Percentiles rank a stretch among this genome's conserved stretches.
phyloP scores from a whole-genome alignment of 2,329 filamentous ascomycete species.

The Alternaria arborescens region DNA sequence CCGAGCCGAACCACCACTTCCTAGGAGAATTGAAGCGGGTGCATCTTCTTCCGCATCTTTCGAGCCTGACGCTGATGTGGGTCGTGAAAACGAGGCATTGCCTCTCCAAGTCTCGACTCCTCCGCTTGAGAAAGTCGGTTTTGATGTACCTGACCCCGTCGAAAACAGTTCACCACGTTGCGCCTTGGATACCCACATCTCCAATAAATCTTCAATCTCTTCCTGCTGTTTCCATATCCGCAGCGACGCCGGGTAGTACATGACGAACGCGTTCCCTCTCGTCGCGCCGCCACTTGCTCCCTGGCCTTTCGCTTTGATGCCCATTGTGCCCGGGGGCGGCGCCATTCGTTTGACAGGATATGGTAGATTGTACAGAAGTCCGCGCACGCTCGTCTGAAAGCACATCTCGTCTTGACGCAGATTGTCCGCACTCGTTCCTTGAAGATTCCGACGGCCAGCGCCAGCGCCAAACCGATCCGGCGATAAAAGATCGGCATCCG shows the following conservation, averaged over 20 bases:
- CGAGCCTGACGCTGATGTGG: slow-evolving; percentile 14
- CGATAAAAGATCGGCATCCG: slow-evolving; percentile 85
- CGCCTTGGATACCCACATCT: slow-evolving; percentile 71
- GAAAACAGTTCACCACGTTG: slow-evolving; percentile 52
- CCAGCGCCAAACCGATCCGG: slow-evolving; percentile 74
- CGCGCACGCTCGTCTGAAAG: slow-evolving; percentile 89
- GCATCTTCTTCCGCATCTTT: slow-evolving; percentile 23
- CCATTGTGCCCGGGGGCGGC: slow-evolving; percentile 50
- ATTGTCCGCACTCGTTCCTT: slow-evolving; percentile 69
- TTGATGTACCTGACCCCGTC: slow-evolving; percentile 37
- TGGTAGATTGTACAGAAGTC: slow-evolving; percentile 84
- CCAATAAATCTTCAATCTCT: slow-evolving; percentile 78
- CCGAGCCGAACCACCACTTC: slow-evolving; percentile 70
- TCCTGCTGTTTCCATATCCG: slow-evolving; percentile 86
- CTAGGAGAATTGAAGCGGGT: slow-evolving; percentile 55
- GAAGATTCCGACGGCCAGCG: slow-evolving; percentile 56
- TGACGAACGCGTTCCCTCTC: slow-evolving; percentile 75
- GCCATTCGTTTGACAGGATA: slow-evolving; percentile 76
- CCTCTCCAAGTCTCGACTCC: slow-evolving; percentile 52
- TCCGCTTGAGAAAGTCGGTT: slow-evolving; percentile 39
- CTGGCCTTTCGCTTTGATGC: slow-evolving; percentile 43
- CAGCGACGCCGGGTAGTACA: slow-evolving; percentile 89
- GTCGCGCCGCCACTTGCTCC: slow-evolving; percentile 23
- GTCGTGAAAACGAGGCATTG: slow-evolving; percentile 27
- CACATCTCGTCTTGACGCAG: slow-evolving; percentile 92